Percentiles rank a stretch among this genome's conserved stretches.
Evolutionary conservation across 2,329 filamentous ascomycete species (phyloP).

Genomic region (Hymenoscyphus infarciens): DNA sequence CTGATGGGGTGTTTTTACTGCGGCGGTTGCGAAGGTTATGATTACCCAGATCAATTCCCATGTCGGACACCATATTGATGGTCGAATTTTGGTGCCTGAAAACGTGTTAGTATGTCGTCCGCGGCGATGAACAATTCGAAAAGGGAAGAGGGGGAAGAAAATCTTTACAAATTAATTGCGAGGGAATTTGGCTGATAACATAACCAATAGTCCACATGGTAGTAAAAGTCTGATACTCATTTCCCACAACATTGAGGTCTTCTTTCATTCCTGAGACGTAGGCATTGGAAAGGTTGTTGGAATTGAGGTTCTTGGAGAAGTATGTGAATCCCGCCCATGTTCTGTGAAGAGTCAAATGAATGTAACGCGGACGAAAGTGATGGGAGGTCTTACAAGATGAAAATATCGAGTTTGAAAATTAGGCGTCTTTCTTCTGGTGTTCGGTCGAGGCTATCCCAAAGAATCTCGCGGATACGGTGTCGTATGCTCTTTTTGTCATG

Average conservation of each 20-base stretch:
- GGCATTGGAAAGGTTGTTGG: slow-evolving; percentile 34
- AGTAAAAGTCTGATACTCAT: slow-evolving; percentile 41
- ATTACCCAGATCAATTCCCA: slow-evolving; percentile 53
- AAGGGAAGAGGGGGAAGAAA: background rate
- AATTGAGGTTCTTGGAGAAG: slow-evolving; percentile 31
- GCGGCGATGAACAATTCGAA: background rate
- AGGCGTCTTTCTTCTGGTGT: slow-evolving; percentile 48
- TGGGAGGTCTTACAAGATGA: slow-evolving; percentile 43
- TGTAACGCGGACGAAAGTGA: background rate
- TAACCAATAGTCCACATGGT: slow-evolving; percentile 51
- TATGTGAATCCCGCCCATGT: slow-evolving; percentile 33
- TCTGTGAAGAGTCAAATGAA: slow-evolving; percentile 13
- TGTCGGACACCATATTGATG: slow-evolving; percentile 55
- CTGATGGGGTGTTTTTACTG: slow-evolving; percentile 46
- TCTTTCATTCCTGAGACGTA: slow-evolving; percentile 44
- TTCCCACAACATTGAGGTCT: slow-evolving; percentile 44
- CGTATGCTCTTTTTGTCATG: slow-evolving; percentile 18
- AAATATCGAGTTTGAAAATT: slow-evolving; percentile 52
- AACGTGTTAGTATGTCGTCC: background rate
- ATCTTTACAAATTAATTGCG: slow-evolving; percentile 43
- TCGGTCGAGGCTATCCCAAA: slow-evolving; percentile 48
- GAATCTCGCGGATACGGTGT: slow-evolving; percentile 23
- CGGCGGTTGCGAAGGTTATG: slow-evolving; percentile 54
- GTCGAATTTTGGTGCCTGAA: slow-evolving; percentile 45
- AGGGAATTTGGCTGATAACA: slow-evolving; percentile 44